Percentiles rank a stretch among this genome's conserved stretches.
These are phyloP conservation scores for Viscum album DNA, from an alignment of 177 flowering plant genomes.

Conservation along the genomic window DNA sequence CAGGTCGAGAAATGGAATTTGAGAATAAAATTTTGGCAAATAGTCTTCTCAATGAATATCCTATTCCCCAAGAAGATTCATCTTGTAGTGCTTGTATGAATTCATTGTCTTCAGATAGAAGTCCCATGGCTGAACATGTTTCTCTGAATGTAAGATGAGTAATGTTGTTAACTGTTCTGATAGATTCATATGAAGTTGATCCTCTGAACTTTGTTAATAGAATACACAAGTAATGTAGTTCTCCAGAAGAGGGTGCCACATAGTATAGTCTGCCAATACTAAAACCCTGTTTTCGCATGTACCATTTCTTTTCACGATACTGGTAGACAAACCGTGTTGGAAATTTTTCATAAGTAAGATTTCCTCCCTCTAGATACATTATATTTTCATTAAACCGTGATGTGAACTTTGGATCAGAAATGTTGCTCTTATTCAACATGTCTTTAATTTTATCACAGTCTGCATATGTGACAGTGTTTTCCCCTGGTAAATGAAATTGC, in stretches of 20 bases:
- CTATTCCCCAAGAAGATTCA: too few species aligned
- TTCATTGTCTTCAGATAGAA: too few species aligned
- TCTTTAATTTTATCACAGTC: neutral
- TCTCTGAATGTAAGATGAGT: neutral
- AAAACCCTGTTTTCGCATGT: neutral
- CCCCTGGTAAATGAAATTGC: neutral
- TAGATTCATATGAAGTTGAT: neutral
- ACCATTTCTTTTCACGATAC: neutral
- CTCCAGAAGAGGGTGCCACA: neutral
- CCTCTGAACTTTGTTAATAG: neutral
- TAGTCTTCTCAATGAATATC: too few species aligned
- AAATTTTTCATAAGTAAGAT: slow-evolving; percentile 8
- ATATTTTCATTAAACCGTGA: slow-evolving; percentile 8
- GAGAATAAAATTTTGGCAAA: too few species aligned
- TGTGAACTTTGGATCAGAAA: neutral
- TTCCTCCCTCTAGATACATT: neutral
- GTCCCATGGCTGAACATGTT: neutral
- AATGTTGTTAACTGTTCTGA: neutral
- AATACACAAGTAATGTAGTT: neutral
- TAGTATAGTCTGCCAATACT: slow-evolving; percentile 6
- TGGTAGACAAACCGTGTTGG: slow-evolving; percentile 3
- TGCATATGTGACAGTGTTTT: neutral
- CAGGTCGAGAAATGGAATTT: too few species aligned
- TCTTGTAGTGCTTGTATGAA: too few species aligned
- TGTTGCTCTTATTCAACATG: neutral